These are phyloP conservation scores for Termitomyces titanicus DNA, from an alignment of 768 basidiomycete genomes.

Conservation along the genomic window DNA sequence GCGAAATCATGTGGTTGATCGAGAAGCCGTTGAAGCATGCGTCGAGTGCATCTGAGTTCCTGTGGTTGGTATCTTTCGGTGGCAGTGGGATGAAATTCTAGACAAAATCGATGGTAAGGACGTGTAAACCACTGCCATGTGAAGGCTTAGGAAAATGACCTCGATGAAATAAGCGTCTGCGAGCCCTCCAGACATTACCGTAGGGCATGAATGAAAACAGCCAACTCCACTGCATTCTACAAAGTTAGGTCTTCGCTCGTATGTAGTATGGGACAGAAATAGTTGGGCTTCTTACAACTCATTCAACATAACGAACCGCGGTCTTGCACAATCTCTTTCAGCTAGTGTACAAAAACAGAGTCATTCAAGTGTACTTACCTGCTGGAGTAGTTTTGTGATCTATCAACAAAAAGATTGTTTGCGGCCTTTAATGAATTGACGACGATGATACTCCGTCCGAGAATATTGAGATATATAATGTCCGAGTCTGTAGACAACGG, in stretches of 20 bases:
- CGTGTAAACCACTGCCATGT: not conserved
- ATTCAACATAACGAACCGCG: constrained; percentile 23
- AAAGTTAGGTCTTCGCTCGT: not conserved
- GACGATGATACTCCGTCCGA: constrained; percentile 18
- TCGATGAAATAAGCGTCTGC: constrained; percentile 1
- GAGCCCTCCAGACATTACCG: constrained; percentile 8
- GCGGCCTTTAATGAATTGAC: constrained; percentile 19
- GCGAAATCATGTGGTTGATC: constrained; percentile 28
- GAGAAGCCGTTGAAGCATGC: constrained; percentile 25
- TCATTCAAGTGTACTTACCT: constrained; percentile 7
- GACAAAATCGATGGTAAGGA: constrained; percentile 17
- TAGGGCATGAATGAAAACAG: constrained; percentile 15
- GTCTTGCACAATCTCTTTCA: constrained; percentile 16
- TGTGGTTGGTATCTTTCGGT: constrained; percentile 20
- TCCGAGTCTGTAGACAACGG: constrained; percentile 14
- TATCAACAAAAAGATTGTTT: constrained; percentile 21
- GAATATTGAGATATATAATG: constrained; percentile 20
- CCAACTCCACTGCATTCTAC: constrained; percentile 17
- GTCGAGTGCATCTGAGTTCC: constrained; percentile 23
- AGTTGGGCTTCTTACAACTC: constrained; percentile 8
- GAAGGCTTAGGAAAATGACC: not conserved
- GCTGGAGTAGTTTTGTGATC: constrained; percentile 19
- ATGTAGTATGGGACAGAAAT: not conserved
- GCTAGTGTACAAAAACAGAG: not conserved
- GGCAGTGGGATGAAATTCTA: constrained; percentile 26